Base-by-base conservation (phyloP, 2,329 filamentous ascomycete species). In the Fusarium sp. region DNA sequence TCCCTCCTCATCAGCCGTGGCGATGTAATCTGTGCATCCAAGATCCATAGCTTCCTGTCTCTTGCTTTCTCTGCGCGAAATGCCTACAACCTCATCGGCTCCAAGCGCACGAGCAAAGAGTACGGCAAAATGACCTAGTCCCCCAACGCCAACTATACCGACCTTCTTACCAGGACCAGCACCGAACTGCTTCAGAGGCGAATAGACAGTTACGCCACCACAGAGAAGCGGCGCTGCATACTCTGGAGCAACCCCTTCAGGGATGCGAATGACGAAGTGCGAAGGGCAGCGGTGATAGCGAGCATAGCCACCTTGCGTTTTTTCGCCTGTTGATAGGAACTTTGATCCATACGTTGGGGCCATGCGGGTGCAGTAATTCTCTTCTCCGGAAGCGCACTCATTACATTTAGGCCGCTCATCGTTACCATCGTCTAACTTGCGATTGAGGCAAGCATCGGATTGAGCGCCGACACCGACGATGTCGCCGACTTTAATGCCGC, bases 201-300 rank as follows among this genome's bases (percentile, higher is more conserved):
- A 92, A 84, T 91, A 97, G 50, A 90, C 90, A 1, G 94, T 96
- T 44, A 96, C 86, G 65, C 94, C 94, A 17, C 93, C 94, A 81
- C 94, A 97, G 69, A 96, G 87, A 92, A 95, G 94, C 3, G 93
- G 93, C 3, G 93, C 94, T 1, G 91, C 93, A 47, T 90, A 81
- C 51, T 84, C 84, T 42, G 86, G 87, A 3, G 85, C 79, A 32
- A 96, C 87, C 47, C 86, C 89, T 17, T 94, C 92, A 11, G 94
- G 94, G 74, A 96, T 95, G 79, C 91, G 91, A 79, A 89, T 87
- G 42, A 89, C 87, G n/a, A 80, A 80, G 41, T 70, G 70, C 1
- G 76, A 75, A 0, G 73, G 73, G n/a, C 65, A 71, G 9, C 77
- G 76, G 28, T 79, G 70, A 36, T 77, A 78, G 0, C 66, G 18